A percentile compares a stretch with the other conserved stretches of the same genome.
phyloP scores from a whole-genome alignment of 768 basidiomycete genomes.

The Agrocybe pediades region DNA sequence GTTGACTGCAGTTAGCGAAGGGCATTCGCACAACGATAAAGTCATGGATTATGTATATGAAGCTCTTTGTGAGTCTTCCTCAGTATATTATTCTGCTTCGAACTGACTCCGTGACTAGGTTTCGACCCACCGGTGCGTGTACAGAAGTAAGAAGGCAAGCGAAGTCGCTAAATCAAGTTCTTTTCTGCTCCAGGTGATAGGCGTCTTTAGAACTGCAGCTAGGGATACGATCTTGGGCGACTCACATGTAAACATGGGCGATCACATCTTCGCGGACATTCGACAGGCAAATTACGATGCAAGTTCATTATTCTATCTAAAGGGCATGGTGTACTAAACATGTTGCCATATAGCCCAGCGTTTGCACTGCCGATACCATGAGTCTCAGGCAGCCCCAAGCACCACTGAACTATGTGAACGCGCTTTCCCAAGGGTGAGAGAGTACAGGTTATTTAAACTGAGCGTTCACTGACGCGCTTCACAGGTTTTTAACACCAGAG shows the following conservation, averaged over 20 bases:
- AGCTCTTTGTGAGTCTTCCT: constrained; percentile 42
- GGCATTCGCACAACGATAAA: constrained; percentile 24
- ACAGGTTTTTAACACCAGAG: constrained; percentile 31
- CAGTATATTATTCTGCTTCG: background rate
- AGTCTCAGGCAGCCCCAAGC: constrained; percentile 23
- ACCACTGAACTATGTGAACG: constrained; percentile 25
- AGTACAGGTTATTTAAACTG: background rate
- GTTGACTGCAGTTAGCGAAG: constrained; percentile 28
- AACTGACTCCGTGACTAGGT: constrained; percentile 18
- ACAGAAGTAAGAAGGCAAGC: background rate
- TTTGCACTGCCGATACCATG: constrained; percentile 23
- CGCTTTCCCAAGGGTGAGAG: constrained; percentile 14
- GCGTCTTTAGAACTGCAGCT: constrained; percentile 39
- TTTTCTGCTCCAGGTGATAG: constrained; percentile 32
- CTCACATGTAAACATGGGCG: constrained; percentile 26
- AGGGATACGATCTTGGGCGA: constrained; percentile 26
- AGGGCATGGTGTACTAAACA: no score
- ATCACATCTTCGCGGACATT: constrained; percentile 37
- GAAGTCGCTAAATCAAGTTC: constrained; percentile 2
- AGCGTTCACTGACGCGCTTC: background rate
- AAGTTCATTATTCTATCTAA: no score
- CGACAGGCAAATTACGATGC: constrained; percentile 43
- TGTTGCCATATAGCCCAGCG: constrained; percentile 22
- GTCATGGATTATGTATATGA: constrained; percentile 47
- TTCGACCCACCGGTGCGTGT: constrained; percentile 33